phyloP scores from a whole-genome alignment of 2,329 filamentous ascomycete genomes.

The Rutstroemia sp. region DNA sequence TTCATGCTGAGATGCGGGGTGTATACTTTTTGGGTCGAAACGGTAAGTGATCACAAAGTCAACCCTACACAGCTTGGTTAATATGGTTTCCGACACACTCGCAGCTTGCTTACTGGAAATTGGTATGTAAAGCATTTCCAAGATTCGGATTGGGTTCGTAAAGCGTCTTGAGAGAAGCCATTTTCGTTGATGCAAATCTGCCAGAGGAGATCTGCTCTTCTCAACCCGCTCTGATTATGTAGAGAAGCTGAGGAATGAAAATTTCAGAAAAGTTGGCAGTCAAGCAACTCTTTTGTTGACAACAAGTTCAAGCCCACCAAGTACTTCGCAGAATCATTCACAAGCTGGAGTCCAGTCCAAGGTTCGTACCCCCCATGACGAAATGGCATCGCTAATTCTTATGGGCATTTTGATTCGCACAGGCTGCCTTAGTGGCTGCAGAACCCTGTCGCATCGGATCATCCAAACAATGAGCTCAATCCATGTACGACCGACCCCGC shows the following conservation, averaged over 20 bases:
- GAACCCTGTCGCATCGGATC: no score
- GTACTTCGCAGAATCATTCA: not conserved
- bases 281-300: not conserved
- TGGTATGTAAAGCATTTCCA: constrained; percentile 26
- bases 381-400: constrained; percentile 4
- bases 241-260: not conserved
- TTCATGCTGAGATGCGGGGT: not conserved
- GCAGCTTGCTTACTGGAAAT: constrained; percentile 35
- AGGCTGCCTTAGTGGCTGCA: no score
- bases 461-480: no score
- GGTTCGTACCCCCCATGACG: not conserved
- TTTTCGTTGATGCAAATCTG: constrained; percentile 10
- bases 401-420: no score
- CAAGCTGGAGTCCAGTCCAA: not conserved
- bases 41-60: constrained; percentile 85
- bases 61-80: constrained; percentile 43
- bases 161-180: constrained; percentile 24
- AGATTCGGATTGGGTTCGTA: constrained; percentile 17
- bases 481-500: no score
- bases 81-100: not conserved
- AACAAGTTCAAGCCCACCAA: not conserved
- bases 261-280: constrained; percentile 13
- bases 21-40: constrained; percentile 57
- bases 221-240: not conserved
- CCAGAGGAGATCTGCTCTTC: constrained; percentile 1